Base-by-base conservation (phyloP, 2,329 filamentous ascomycete species). In the Berkeleyomyces rouxiae region DNA sequence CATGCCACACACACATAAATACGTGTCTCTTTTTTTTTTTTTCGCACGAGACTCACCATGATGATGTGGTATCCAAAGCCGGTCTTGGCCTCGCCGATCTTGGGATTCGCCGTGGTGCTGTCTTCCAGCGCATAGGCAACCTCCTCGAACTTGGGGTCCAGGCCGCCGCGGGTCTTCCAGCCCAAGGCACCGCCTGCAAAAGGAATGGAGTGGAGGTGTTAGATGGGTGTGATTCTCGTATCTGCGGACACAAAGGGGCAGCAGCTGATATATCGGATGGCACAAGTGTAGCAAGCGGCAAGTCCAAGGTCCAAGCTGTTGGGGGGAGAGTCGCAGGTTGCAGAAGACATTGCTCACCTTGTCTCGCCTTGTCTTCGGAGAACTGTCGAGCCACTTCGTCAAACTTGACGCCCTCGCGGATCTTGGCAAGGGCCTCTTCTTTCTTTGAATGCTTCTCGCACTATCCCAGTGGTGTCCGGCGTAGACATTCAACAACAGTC, bases 391-490 rank as follows among this genome's bases (percentile, higher is more conserved):
- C 87, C 4, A 90, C 86, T 58, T 87, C 83, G 68, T 90, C 86
- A 69, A 90, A 91, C 68, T 86, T 88, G 59, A 77, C 78, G 1
- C 86, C 85, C 3, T 77, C 81, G 46, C 78, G 78, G 60, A 91
- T 72, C 73, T 88, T 86, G 63, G 79, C 80, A 13, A 90, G 71
- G 0, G 87, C 87, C 70, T 89, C 84, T 70, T 90, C 86, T 70
- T 89, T 90, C 72, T 85, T 88, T n/a, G 77, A 74, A 70, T 89
- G 83, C 70, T 91, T 91, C 70, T 85, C 84, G 68, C 87, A 90
- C 75, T 84, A 61, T 46, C 37, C 53, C n/a, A 7, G 33, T 37
- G 36, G 16, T 55, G 23, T 23, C 23, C 23, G 13, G 33, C 33
- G 36, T 39, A 55, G 10, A 13, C 51, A 39, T 39, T n/a, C 33